Evolutionary conservation across 2,329 filamentous ascomycete species (phyloP).

Genomic region (Zymoseptoria passerinii): DNA sequence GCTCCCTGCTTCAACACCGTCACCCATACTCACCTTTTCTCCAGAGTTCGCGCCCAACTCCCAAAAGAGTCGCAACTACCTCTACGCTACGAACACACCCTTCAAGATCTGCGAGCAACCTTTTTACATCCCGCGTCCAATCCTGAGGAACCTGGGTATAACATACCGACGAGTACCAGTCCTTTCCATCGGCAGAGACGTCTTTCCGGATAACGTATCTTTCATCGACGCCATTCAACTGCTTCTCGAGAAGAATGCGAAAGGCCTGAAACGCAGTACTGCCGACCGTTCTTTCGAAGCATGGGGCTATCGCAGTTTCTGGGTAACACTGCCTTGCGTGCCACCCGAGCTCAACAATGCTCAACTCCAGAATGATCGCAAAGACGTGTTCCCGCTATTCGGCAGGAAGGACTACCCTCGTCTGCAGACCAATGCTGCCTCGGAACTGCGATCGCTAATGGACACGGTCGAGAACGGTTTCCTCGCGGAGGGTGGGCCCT

Average conservation of each 20-base stretch:
- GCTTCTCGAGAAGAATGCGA: constrained; percentile 11
- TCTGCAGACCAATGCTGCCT: constrained; percentile 12
- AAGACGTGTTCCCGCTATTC: constrained; percentile 17
- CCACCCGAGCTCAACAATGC: constrained; percentile 12
- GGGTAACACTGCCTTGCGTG: constrained; percentile 14
- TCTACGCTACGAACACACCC: constrained; percentile 13
- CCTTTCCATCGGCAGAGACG: constrained; percentile 20
- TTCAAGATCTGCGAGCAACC: constrained; percentile 24
- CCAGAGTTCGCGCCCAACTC: constrained; percentile 18
- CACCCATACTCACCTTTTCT: background rate
- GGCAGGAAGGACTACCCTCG: constrained; percentile 13
- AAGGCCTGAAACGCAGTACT: constrained; percentile 8
- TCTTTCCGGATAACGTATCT: constrained; percentile 20
- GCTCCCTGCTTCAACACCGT: background rate
- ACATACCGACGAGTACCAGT: constrained; percentile 22
- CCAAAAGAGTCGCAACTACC: constrained; percentile 18
- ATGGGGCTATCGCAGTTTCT: constrained; percentile 20
- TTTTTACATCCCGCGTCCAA: constrained; percentile 19
- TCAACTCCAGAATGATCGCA: constrained; percentile 15
- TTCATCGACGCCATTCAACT: constrained; percentile 13
- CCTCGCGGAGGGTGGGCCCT: constrained; percentile 10
- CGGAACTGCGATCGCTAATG: constrained; percentile 13
- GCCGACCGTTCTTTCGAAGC: constrained; percentile 12
- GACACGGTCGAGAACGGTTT: constrained; percentile 16
- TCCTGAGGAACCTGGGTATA: constrained; percentile 17